Conservation (phyloP, 2,329 filamentous ascomycete genomes). For the Graphiopsis chlorocephala region DNA sequence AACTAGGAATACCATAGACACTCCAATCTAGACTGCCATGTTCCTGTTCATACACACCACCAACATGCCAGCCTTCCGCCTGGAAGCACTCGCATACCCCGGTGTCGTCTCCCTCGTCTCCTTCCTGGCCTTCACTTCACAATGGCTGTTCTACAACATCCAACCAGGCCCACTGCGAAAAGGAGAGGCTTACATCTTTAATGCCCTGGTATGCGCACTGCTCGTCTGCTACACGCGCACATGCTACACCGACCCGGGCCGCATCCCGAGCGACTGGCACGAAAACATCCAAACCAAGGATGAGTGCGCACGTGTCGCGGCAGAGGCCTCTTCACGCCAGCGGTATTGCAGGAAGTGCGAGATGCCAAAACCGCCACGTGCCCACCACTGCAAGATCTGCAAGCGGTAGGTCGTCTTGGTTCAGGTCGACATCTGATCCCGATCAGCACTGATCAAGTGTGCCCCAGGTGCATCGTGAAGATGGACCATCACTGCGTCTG, state of each 20-base stretch:
- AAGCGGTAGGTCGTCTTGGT: slow-evolving; percentile 48
- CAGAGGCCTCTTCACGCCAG: slow-evolving; percentile 31
- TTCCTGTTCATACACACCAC: not conserved
- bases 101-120: slow-evolving; percentile 63
- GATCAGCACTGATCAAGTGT: not conserved
- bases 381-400: slow-evolving; percentile 80
- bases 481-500: slow-evolving; percentile 90
- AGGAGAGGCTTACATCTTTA: slow-evolving; percentile 62
- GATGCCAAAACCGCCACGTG: slow-evolving; percentile 69
- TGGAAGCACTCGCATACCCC: slow-evolving; percentile 39
- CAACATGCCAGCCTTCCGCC: not conserved
- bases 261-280: slow-evolving; percentile 47
- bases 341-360: slow-evolving; percentile 76
- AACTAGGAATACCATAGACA: not conserved
- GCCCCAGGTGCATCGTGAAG: slow-evolving; percentile 59
- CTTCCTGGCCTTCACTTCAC: slow-evolving; percentile 70
- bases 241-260: slow-evolving; percentile 59
- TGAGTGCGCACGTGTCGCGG: slow-evolving; percentile 17
- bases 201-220: slow-evolving; percentile 61
- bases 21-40: not conserved
- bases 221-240: slow-evolving; percentile 68
- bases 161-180: slow-evolving; percentile 58
- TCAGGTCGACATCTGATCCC: not conserved
- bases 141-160: slow-evolving; percentile 62
- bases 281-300: slow-evolving; percentile 27